A percentile compares a stretch with the other conserved stretches of the same genome.
phyloP scores from a whole-genome alignment of 2,329 filamentous ascomycete genomes.

The Incumbomyces lentus region DNA sequence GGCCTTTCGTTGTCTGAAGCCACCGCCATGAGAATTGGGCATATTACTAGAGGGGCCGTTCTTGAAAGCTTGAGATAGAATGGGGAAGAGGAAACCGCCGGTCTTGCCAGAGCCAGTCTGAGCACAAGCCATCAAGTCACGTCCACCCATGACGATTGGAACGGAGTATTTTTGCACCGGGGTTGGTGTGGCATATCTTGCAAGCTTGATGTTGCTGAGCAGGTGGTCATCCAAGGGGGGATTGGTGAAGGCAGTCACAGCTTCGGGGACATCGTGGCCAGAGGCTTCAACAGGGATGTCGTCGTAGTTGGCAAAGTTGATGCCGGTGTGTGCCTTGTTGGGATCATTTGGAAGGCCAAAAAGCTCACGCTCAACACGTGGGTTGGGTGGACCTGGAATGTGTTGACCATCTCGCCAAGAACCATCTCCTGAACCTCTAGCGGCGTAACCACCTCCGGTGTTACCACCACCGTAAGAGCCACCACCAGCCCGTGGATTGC shows the following conservation, averaged over 20 bases:
- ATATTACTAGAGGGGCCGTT: slow-evolving; percentile 69
- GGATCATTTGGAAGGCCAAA: slow-evolving; percentile 88
- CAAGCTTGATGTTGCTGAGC: slow-evolving; percentile 82
- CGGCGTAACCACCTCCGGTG: slow-evolving; percentile 43
- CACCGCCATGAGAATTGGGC: slow-evolving; percentile 50
- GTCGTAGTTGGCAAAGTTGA: slow-evolving; percentile 99
- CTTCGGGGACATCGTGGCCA: slow-evolving; percentile 83
- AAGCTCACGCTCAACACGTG: slow-evolving; percentile 85
- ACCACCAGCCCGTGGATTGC: slow-evolving; percentile 36
- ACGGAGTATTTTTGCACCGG: slow-evolving; percentile 99
- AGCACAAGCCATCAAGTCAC: slow-evolving; percentile 98
- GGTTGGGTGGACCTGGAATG: slow-evolving; percentile 76
- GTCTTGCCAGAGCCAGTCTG: slow-evolving; percentile 99
- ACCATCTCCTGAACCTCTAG: slow-evolving; percentile 83
- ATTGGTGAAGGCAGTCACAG: slow-evolving; percentile 81
- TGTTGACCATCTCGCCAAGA: slow-evolving; percentile 97
- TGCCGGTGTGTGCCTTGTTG: slow-evolving; percentile 90
- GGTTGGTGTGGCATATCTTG: slow-evolving; percentile 89
- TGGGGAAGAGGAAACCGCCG: slow-evolving; percentile 98
- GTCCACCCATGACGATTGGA: slow-evolving; percentile 93
- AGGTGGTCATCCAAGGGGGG: slow-evolving; percentile 93
- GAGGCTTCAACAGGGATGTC: slow-evolving; percentile 98
- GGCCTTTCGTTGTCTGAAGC: slow-evolving; percentile 92
- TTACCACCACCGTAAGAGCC: slow-evolving; percentile 41
- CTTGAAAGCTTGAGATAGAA: slow-evolving; percentile 92